phyloP scores from a whole-genome alignment of 371 early-diverging fungal genomes.

The Rhizopus microsporus region DNA sequence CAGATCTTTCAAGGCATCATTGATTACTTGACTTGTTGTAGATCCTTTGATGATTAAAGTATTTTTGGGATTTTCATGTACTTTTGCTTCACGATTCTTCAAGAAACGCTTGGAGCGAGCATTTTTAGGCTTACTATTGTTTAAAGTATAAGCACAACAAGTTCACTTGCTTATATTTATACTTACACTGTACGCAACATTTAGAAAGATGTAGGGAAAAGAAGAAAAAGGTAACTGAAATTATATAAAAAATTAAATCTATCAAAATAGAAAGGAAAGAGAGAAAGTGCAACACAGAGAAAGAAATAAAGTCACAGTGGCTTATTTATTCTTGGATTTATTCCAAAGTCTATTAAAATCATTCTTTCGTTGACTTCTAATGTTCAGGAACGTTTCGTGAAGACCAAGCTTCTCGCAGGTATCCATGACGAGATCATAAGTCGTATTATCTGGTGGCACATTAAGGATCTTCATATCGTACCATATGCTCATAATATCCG shows the following conservation, averaged over 20 bases:
- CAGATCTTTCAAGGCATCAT: conserved; percentile 86
- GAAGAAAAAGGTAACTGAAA: neutral
- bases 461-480: conserved; percentile 37
- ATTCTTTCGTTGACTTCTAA: conserved; percentile 34
- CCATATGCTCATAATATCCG: conserved; percentile 50
- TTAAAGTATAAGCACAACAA: neutral
- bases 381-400: conserved; percentile 26
- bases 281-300: neutral
- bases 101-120: conserved; percentile 85
- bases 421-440: conserved; percentile 43
- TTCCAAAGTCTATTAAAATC: conserved; percentile 29
- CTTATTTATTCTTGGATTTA: conserved; percentile 13
- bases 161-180: neutral
- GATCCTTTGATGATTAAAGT: conserved; percentile 88
- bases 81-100: conserved; percentile 88
- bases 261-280: conserved; percentile 3
- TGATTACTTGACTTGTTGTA: conserved; percentile 83
- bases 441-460: conserved; percentile 31
- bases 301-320: conserved; percentile 7
- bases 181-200: conserved; percentile 58
- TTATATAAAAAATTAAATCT: neutral
- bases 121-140: conserved; percentile 73
- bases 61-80: conserved; percentile 89
- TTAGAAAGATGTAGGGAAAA: conserved; percentile 2
- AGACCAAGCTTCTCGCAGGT: conserved; percentile 42